Conservation (phyloP, 371 early-diverging fungal genomes). For the Apophysomyces sp. region DNA sequence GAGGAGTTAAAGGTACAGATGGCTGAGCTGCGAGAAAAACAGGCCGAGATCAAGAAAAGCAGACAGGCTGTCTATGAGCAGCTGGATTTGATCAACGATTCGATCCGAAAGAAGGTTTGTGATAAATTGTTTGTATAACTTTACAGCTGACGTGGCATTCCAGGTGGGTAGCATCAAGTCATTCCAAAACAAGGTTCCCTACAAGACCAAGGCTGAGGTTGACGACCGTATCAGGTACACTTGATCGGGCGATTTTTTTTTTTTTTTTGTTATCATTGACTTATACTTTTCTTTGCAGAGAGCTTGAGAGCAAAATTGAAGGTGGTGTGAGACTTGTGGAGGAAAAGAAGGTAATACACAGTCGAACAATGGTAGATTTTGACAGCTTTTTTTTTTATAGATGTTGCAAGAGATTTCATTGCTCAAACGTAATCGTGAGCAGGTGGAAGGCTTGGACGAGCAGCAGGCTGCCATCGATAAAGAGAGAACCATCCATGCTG, state of each 20-base stretch:
- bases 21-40: constrained; percentile 61
- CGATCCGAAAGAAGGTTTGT: constrained; percentile 25
- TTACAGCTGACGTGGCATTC: not conserved
- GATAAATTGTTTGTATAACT: not conserved
- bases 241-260: constrained; percentile 1
- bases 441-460: constrained; percentile 66
- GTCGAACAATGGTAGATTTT: not conserved
- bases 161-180: constrained; percentile 71
- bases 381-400: constrained; percentile 1
- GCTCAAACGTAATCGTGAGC: constrained; percentile 78
- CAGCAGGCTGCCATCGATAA: constrained; percentile 73
- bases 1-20: constrained; percentile 61
- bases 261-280: not conserved
- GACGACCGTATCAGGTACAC: constrained; percentile 72
- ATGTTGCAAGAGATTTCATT: constrained; percentile 78
- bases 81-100: constrained; percentile 52
- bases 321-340: constrained; percentile 81
- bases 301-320: constrained; percentile 77
- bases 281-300: constrained; percentile 32
- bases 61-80: constrained; percentile 59
- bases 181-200: constrained; percentile 76
- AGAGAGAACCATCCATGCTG: constrained; percentile 67
- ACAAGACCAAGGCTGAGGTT: constrained; percentile 76
- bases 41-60: constrained; percentile 52
- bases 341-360: constrained; percentile 76